Evolutionary conservation across 2,329 filamentous ascomycete genomes (phyloP), one percentile per base, ranked within the genome.

Genomic region (Dothidotthia symphoricarpi): DNA sequence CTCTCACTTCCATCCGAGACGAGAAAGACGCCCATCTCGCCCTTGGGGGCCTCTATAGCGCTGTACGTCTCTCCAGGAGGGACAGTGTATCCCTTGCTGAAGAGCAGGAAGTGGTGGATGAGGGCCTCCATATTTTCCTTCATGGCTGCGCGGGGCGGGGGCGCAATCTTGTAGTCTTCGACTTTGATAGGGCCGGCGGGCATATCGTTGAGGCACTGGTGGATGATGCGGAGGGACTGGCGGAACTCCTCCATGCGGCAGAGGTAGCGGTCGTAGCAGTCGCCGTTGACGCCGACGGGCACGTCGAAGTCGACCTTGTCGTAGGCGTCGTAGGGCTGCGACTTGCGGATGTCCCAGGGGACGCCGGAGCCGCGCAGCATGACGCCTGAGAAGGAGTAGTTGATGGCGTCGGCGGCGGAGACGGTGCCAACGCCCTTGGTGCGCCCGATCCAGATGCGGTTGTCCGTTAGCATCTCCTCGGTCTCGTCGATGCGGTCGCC

Each of bases 71-170:
- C 93, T 48, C 93, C 94, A 6, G 94, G 93, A 28, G 93, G 93
- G 3, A 98, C 93, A 29, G 88, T 81, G 72, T 98, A 98, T 43
- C 93, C 93, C 80, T 98, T 98, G 69, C 90, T 97, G 77, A 91
- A 98, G 36, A 98, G 83, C 53, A 98, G 75, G 80, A 98, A 98
- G 77, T 98, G 93, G 75, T 98, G 93, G 67, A 98, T 98, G 28
- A 98, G 81, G 26, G 93, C 90, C 75, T 98, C 93, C 94, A 98
- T 98, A 77, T 98, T 98, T 81, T 98, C 93, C 81, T 98, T 98
- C 93, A 98, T 98, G 63, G 93, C 93, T 29, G 88, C 78, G 63
- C 93, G 84, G n/a, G 93, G 94, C 47, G 93, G 93, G 15, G 93
- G 93, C 3, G 88, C 86, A 62, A 98, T 81, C 81, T 98, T 98